phyloP scores from a whole-genome alignment of 2,329 filamentous ascomycete genomes.

The Tolypocladium sp. region DNA sequence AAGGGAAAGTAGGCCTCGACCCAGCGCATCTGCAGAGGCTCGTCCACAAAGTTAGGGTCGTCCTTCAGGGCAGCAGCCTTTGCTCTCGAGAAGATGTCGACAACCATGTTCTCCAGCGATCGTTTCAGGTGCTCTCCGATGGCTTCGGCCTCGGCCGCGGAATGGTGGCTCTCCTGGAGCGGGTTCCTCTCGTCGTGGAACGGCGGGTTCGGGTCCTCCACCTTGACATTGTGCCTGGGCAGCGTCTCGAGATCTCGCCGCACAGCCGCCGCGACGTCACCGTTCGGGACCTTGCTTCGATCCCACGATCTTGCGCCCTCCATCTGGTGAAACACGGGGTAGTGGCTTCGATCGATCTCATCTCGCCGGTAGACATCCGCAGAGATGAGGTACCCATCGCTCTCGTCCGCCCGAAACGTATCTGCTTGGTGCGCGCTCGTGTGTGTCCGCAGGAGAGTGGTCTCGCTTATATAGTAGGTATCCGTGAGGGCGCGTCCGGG shows the following conservation, averaged over 20 bases:
- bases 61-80: constrained; percentile 51
- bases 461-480: constrained; percentile 88
- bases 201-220: constrained; percentile 76
- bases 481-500: constrained; percentile 80
- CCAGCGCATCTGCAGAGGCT: constrained; percentile 83
- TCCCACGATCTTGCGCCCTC: constrained; percentile 91
- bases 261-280: constrained; percentile 56
- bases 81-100: constrained; percentile 77
- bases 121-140: constrained; percentile 80
- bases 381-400: constrained; percentile 77
- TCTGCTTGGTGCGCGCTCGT: constrained; percentile 90
- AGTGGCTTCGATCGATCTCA: constrained; percentile 90
- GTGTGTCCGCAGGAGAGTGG: constrained; percentile 82
- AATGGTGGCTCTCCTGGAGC: constrained; percentile 64
- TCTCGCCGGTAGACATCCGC: constrained; percentile 94
- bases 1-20: constrained; percentile 97
- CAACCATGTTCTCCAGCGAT: constrained; percentile 80
- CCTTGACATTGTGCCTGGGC: constrained; percentile 63
- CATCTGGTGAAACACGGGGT: constrained; percentile 98
- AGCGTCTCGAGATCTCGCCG: constrained; percentile 61
- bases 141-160: constrained; percentile 68
- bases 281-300: constrained; percentile 46
- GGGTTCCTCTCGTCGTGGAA: constrained; percentile 75
- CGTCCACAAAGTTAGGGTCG: constrained; percentile 42
- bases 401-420: constrained; percentile 63